Base-by-base conservation (phyloP, 495 filamentous ascomycete species). In the Penicillium coffeae region DNA sequence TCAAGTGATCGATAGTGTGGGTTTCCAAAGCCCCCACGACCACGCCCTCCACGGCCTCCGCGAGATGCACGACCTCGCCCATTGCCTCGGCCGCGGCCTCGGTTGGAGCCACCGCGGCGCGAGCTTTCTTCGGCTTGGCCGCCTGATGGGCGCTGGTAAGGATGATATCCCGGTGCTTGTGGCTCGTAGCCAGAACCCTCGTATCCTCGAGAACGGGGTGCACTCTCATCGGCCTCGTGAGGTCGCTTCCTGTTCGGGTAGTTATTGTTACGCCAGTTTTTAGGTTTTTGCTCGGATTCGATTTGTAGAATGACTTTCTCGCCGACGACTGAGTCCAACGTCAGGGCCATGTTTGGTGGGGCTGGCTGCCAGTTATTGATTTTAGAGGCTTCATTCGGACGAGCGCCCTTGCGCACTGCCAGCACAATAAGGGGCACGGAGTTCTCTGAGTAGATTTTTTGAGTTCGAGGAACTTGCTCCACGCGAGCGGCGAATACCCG, bases 281-380 rank as follows among this genome's bases (percentile, higher is more conserved):
- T 19, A 1, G 15, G 8, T 16, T 3, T 33, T 16, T 33, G 19
- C 8, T 92, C 85, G 46, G 80, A 74, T 64, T 95, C 89, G 30
- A 97, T 81, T 9, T 86, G 79, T 37, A 97, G 69, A 38, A 92
- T 69, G 14, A 85, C 79, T 68, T 94, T 95, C 70, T 97, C 90
- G 8, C 87, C 89, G 2, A 99, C 84, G 1, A 79, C 81, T 1
- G 86, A 89, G 49, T 89, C 86, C 52, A 99, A 85, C 1, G 75
- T 71, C 42, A 91, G 75, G 2, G 73, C 67, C 46, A 83, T 81
- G 13, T 88, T 83, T 21, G 79, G 69, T 3, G 85, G 71, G 8
- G 94, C 73, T 2, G 85, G 81, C 57, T 89, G 81, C 93, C 93
- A 99, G 49, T 86, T 83, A 21, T 83, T 80, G 45, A 97, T 96